Percentiles rank a stretch among this genome's conserved stretches.
Evolutionary conservation across 1,139 yeast species (phyloP).

Genomic region (Protomyces inouyei): DNA sequence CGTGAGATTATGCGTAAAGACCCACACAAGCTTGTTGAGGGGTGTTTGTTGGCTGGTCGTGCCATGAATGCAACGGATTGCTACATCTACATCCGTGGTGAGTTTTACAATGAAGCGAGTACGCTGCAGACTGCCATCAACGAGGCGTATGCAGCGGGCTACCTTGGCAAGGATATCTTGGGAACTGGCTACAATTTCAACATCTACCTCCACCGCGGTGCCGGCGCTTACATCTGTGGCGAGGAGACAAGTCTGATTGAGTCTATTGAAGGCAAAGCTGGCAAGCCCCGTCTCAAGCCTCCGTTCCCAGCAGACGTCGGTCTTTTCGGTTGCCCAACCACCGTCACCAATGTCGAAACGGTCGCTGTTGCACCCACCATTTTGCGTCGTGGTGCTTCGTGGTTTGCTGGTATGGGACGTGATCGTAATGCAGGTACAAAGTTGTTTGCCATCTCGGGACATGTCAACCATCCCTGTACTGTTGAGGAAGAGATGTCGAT

Average conservation of each 20-base stretch:
- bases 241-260: conserved; percentile 87
- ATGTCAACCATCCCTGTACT: conserved; percentile 85
- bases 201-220: conserved; percentile 77
- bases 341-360: conserved; percentile 85
- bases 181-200: conserved; percentile 82
- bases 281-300: conserved; percentile 87
- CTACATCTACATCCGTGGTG: conserved; percentile 83
- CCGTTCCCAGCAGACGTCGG: conserved; percentile 95
- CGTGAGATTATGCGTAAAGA: conserved; percentile 84
- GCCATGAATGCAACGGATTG: conserved; percentile 94
- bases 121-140: conserved; percentile 71
- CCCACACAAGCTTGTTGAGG: conserved; percentile 84
- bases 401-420: conserved; percentile 80
- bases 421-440: conserved; percentile 79
- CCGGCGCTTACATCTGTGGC: conserved; percentile 89
- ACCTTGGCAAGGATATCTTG: conserved; percentile 76
- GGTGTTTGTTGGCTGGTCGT: conserved; percentile 79
- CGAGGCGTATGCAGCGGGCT: conserved; percentile 76
- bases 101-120: conserved; percentile 73
- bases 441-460: conserved; percentile 80
- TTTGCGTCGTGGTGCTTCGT: conserved; percentile 78
- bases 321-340: conserved; percentile 80
- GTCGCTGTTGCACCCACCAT: conserved; percentile 86
- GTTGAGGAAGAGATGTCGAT: conserved; percentile 92
- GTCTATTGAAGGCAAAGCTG: conserved; percentile 84